These are phyloP conservation scores for Blastomyces parvus DNA, from an alignment of 2,329 filamentous ascomycete genomes.

Conservation along the genomic window DNA sequence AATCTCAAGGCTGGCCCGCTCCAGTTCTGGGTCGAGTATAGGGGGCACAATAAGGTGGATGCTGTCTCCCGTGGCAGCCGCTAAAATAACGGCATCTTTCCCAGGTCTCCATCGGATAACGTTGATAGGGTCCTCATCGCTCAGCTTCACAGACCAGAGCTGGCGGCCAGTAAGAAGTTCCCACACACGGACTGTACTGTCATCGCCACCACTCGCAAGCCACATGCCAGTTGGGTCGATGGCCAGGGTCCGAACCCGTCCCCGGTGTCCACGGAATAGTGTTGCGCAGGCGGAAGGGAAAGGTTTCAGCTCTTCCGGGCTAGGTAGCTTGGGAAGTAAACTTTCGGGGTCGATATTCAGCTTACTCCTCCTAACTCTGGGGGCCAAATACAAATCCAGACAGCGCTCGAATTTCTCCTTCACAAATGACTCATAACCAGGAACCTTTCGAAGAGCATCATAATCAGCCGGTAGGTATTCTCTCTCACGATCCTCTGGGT, in stretches of 20 bases:
- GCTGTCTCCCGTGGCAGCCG: constrained; percentile 74
- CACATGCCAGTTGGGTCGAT: constrained; percentile 79
- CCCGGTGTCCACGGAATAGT: constrained; percentile 78
- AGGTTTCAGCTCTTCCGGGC: constrained; percentile 83
- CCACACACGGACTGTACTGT: constrained; percentile 87
- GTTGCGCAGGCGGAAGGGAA: constrained; percentile 88
- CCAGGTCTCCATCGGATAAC: constrained; percentile 82
- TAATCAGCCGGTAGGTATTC: constrained; percentile 79
- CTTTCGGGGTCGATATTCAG: constrained; percentile 95
- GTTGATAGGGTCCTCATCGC: constrained; percentile 68
- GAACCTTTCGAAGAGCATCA: constrained; percentile 78
- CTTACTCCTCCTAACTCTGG: constrained; percentile 81
- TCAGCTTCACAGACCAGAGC: constrained; percentile 73
- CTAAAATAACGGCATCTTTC: constrained; percentile 69
- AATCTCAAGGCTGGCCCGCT: constrained; percentile 63
- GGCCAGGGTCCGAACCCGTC: constrained; percentile 72
- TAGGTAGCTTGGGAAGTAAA: constrained; percentile 82
- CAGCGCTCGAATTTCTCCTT: constrained; percentile 96
- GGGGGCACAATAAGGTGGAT: constrained; percentile 76
- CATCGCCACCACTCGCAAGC: constrained; percentile 86
- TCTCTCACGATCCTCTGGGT: constrained; percentile 83
- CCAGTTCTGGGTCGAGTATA: constrained; percentile 60
- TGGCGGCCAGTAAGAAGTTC: constrained; percentile 76
- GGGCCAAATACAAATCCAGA: constrained; percentile 88
- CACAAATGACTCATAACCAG: constrained; percentile 79